Percentiles rank a stretch among this genome's conserved stretches.
phyloP scores from a whole-genome alignment of 2,329 filamentous ascomycete species.

The Ascochyta viciae-villosae region DNA sequence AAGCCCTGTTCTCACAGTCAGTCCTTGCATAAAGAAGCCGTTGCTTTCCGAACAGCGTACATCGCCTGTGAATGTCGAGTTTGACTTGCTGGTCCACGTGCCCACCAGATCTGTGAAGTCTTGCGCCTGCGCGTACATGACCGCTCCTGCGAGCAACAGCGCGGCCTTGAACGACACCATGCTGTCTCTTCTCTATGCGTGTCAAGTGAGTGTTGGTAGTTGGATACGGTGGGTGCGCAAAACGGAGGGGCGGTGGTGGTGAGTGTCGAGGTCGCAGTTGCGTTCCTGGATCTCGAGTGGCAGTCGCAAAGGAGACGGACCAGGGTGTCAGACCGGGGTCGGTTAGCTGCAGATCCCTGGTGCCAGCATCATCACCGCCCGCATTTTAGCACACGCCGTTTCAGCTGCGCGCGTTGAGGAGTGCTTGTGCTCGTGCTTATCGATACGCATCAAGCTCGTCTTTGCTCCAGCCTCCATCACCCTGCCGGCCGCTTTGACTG shows the following conservation, averaged over 20 bases:
- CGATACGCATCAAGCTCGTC: slow-evolving; percentile 6
- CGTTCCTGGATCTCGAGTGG: slow-evolving; percentile 26
- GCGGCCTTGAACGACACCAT: slow-evolving; percentile 40
- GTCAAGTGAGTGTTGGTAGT: slow-evolving; percentile 19
- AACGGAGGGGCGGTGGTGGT: slow-evolving; percentile 9
- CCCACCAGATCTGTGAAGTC: slow-evolving; percentile 61
- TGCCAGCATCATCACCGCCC: slow-evolving; percentile 25
- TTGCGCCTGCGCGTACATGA: slow-evolving; percentile 45
- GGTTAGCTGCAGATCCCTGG: slow-evolving; percentile 39
- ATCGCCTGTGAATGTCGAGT: slow-evolving; percentile 71
- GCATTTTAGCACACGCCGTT: slow-evolving; percentile 19
- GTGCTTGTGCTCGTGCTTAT: slow-evolving; percentile 10
- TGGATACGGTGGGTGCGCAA: background rate
- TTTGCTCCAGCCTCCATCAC: slow-evolving; percentile 2
- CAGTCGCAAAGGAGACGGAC: slow-evolving; percentile 26
- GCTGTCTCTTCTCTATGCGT: slow-evolving; percentile 19
- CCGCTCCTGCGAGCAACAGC: slow-evolving; percentile 47
- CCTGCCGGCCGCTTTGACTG: background rate
- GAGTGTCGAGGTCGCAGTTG: slow-evolving; percentile 13
- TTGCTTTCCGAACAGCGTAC: slow-evolving; percentile 54
- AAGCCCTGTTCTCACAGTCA: slow-evolving; percentile 61
- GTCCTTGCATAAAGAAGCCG: background rate
- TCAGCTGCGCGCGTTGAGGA: background rate
- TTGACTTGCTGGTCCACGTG: slow-evolving; percentile 76
- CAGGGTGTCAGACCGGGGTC: slow-evolving; percentile 25